phyloP scores from a whole-genome alignment of 2,329 filamentous ascomycete genomes.

The Coniochaeta ligniaria region DNA sequence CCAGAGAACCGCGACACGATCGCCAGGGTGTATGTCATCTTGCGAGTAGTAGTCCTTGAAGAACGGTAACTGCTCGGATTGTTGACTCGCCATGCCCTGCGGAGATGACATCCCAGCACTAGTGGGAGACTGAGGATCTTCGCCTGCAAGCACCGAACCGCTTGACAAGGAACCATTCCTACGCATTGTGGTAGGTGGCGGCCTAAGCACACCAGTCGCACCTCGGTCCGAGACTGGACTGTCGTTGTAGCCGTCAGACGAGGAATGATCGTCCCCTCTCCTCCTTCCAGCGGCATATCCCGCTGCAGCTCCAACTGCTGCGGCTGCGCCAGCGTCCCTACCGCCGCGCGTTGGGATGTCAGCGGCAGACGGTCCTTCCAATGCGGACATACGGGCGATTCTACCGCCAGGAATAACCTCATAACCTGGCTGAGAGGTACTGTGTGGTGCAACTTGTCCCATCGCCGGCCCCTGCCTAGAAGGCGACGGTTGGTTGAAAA shows the following conservation, averaged over 20 bases:
- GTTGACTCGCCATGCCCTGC: slow-evolving; percentile 74
- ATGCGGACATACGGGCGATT: slow-evolving; percentile 90
- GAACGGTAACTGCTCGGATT: slow-evolving; percentile 90
- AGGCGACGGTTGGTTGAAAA: slow-evolving; percentile 87
- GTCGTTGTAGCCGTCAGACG: slow-evolving; percentile 64
- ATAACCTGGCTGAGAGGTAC: slow-evolving; percentile 44
- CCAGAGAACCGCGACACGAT: slow-evolving; percentile 88
- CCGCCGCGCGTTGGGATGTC: slow-evolving; percentile 46
- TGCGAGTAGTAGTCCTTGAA: slow-evolving; percentile 99
- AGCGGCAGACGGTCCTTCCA: slow-evolving; percentile 67
- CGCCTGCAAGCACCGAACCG: slow-evolving; percentile 64
- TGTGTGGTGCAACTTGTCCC: slow-evolving; percentile 25
- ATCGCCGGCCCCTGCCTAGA: slow-evolving; percentile 42
- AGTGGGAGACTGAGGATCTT: slow-evolving; percentile 66
- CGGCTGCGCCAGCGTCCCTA: slow-evolving; percentile 31
- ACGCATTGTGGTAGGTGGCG: slow-evolving; percentile 53
- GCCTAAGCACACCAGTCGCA: slow-evolving; percentile 44
- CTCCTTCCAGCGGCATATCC: slow-evolving; percentile 39
- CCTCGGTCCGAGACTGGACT: slow-evolving; percentile 64
- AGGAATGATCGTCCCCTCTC: slow-evolving; percentile 50
- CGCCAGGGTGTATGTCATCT: slow-evolving; percentile 88
- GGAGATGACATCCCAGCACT: slow-evolving; percentile 77
- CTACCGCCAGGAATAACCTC: slow-evolving; percentile 78
- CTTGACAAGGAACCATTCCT: slow-evolving; percentile 87
- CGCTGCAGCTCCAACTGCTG: slow-evolving; percentile 37